Base-by-base conservation (phyloP, 2,329 filamentous ascomycete species). In the Cladosporium sphaerospermum region DNA sequence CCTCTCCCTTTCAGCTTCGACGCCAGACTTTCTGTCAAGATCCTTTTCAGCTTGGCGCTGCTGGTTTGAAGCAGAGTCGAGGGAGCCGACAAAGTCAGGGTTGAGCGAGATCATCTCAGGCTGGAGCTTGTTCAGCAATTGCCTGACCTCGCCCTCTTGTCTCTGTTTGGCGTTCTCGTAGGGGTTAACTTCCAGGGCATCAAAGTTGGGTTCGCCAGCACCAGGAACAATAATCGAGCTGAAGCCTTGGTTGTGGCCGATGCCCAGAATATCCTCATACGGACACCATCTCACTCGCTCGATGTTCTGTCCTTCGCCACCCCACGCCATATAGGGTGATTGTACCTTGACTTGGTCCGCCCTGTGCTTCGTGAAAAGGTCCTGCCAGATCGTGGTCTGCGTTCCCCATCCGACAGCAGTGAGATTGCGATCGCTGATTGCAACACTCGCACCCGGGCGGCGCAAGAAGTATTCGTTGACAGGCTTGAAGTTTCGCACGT, bases 81-180 rank as follows among this genome's bases (percentile, higher is more conserved):
- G 78, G 61, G 84, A 89, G 52, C 93, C 93, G 62, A 99, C 83
- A 67, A 90, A 95, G 70, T 93, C 87, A 61, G 93, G 92, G 67
- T 99, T 86, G 18, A 99, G 77, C 1, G 89, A 88, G 58, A 99
- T 99, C 89, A 97, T 99, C 67, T 96, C 92, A 3, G 93, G 92
- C 64, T 91, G 84, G 45, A 99, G 78, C 75, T 99, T 99, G 78
- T 95, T 95, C 62, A 99, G 82, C 59, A 99, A 78, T 10, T 81
- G 78, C 75, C 88, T 89, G 69, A 99, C 90, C 71, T 99, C 93
- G 47, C 81, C 80, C 72, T 99, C 93, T 71, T 95, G 91, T 64
- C 93, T 83, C 74, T 97, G 91, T 73, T 93, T 95, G 64, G 78
- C 80, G 50, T 86, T 96, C 74, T 97, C 93, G 79, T 92, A 97